These are phyloP conservation scores for Paramecium pentaurelia DNA, from an alignment of 73 alveolate genomes.

Conservation along the genomic window DNA sequence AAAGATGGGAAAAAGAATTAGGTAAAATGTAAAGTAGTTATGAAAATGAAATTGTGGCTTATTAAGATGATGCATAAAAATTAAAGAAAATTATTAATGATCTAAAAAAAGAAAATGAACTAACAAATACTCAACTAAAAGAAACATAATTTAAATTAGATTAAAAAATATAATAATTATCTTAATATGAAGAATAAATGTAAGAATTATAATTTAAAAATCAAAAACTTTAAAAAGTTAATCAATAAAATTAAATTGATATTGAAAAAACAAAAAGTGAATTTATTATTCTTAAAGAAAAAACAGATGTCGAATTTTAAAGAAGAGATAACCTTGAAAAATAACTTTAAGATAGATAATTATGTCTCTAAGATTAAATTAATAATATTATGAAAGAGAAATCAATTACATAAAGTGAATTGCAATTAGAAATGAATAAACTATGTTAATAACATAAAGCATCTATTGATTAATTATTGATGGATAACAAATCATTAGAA, in stretches of 20 bases:
- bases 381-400: constrained; percentile 47
- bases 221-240: background rate
- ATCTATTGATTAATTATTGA: constrained; percentile 2
- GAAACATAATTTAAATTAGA: background rate
- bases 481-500: constrained; percentile 24
- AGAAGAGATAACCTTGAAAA: constrained; percentile 12
- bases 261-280: constrained; percentile 39
- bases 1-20: constrained; percentile 11
- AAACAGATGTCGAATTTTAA: background rate
- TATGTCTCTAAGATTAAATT: constrained; percentile 29
- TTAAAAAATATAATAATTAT: background rate
- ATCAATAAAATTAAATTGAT: background rate
- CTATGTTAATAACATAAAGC: constrained; percentile 17
- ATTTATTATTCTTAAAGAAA: background rate
- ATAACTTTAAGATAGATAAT: background rate
- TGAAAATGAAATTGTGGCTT: constrained; percentile 17
- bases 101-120: background rate
- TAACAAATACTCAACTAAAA: background rate
- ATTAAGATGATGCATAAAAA: background rate
- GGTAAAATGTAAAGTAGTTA: background rate
- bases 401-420: background rate
- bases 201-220: constrained; percentile 11
- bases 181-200: background rate
- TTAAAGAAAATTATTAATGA: background rate
- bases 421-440: constrained; percentile 2